Percentiles rank a stretch among this genome's conserved stretches.
Conservation (phyloP, 1,284 basidiomycete species). For the Ganoderma boninense region DNA sequence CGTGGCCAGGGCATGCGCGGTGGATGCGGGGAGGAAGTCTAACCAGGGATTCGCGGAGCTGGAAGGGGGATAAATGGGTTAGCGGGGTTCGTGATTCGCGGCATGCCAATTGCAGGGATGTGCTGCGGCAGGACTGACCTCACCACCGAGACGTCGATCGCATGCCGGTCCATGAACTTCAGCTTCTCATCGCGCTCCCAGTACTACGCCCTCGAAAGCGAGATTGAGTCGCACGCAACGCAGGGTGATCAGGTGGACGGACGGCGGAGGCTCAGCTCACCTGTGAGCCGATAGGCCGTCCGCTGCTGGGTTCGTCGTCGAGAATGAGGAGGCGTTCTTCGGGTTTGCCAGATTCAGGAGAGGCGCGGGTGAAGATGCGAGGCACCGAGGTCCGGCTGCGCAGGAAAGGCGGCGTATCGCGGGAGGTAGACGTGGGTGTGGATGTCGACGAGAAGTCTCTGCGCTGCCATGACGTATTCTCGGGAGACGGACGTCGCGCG, state of each 20-base stretch:
- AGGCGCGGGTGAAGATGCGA: slow-evolving; percentile 66
- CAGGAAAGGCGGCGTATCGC: slow-evolving; percentile 73
- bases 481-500: too few species aligned
- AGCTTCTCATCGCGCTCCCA: slow-evolving; percentile 84
- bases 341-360: slow-evolving; percentile 46
- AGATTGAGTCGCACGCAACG: slow-evolving; percentile 32
- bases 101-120: background rate
- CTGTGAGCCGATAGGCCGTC: slow-evolving; percentile 72
- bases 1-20: slow-evolving; percentile 69
- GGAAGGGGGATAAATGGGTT: slow-evolving; percentile 13
- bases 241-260: background rate
- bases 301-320: slow-evolving; percentile 79
- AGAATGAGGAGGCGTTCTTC: slow-evolving; percentile 80
- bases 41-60: slow-evolving; percentile 90
- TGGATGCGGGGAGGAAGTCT: slow-evolving; percentile 78
- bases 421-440: slow-evolving; percentile 87
- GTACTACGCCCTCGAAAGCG: slow-evolving; percentile 55
- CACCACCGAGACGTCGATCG: slow-evolving; percentile 75
- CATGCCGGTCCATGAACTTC: slow-evolving; percentile 80
- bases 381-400: slow-evolving; percentile 69
- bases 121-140: slow-evolving; percentile 49
- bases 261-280: slow-evolving; percentile 40
- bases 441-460: slow-evolving; percentile 70
- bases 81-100: background rate
- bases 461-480: slow-evolving; percentile 35